These are phyloP conservation scores for Curvularia spicifera DNA, from an alignment of 2,329 filamentous ascomycete genomes.

Conservation along the genomic window DNA sequence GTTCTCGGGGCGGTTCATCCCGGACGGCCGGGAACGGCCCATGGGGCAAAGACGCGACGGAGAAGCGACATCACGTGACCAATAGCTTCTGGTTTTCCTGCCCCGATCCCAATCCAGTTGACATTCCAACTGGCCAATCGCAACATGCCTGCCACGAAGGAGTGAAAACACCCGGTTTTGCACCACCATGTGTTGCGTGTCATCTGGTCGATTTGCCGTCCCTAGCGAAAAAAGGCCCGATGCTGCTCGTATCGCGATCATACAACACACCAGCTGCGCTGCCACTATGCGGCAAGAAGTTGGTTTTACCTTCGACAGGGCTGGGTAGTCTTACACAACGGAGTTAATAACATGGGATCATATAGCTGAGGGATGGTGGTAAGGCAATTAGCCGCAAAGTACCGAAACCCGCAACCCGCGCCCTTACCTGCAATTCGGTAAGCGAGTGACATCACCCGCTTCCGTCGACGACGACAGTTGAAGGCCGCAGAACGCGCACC, in stretches of 20 bases:
- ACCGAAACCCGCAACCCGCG: conserved; percentile 17
- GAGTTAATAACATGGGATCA: conserved; percentile 22
- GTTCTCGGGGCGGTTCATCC: conserved; percentile 5
- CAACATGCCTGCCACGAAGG: neutral
- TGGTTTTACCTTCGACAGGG: neutral
- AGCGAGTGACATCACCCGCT: conserved; percentile 1
- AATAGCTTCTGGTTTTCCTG: conserved; percentile 12
- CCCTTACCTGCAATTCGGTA: conserved; percentile 20
- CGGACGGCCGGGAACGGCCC: neutral
- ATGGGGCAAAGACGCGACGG: neutral
- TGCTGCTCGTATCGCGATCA: neutral
- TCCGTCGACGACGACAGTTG: neutral
- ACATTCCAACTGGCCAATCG: conserved; percentile 6
- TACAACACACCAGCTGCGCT: neutral
- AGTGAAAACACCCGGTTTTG: conserved; percentile 3
- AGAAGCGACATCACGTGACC: conserved; percentile 23
- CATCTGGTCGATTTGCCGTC: neutral
- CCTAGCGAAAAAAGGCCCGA: neutral
- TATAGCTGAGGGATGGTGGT: conserved; percentile 17
- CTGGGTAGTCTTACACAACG: conserved; percentile 2
- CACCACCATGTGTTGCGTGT: neutral
- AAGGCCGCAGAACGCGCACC: neutral
- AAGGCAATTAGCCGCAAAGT: conserved; percentile 5
- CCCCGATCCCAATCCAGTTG: conserved; percentile 26
- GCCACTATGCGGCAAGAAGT: neutral